A percentile compares a stretch with the other conserved stretches of the same genome.
Conservation (phyloP, 1,284 basidiomycete species). For the Schizophyllum amplum region DNA sequence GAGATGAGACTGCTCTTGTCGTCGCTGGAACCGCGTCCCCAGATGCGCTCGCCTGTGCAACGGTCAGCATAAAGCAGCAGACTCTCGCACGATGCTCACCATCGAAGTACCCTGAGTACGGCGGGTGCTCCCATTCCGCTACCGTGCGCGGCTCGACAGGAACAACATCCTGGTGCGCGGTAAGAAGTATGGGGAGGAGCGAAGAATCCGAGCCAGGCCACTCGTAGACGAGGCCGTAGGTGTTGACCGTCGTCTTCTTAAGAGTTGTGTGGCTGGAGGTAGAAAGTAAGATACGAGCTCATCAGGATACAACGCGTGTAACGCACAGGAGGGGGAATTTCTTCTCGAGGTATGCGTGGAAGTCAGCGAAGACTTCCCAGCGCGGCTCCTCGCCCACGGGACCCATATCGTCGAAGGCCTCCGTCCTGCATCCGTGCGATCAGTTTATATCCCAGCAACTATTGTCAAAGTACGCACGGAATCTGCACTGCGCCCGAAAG, state of each 20-base stretch:
- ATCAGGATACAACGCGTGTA: background rate
- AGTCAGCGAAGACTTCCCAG: slow-evolving; percentile 18
- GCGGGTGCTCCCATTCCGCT: slow-evolving; percentile 40
- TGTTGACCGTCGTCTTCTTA: slow-evolving; percentile 34
- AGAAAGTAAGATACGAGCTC: background rate
- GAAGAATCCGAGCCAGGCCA: slow-evolving; percentile 42
- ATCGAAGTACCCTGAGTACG: slow-evolving; percentile 42
- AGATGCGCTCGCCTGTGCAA: slow-evolving; percentile 23
- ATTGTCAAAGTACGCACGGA: slow-evolving; percentile 4
- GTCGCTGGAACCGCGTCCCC: slow-evolving; percentile 36
- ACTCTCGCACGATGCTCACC: too few relatives aligned
- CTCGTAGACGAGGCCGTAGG: slow-evolving; percentile 47
- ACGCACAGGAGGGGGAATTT: slow-evolving; percentile 28
- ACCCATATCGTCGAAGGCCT: slow-evolving; percentile 15
- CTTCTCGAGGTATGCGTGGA: slow-evolving; percentile 18
- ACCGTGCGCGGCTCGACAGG: slow-evolving; percentile 3
- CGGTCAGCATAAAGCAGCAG: background rate
- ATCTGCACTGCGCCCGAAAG: slow-evolving; percentile 9
- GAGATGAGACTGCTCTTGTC: slow-evolving; percentile 37
- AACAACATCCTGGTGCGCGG: slow-evolving; percentile 37
- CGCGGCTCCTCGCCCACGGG: slow-evolving; percentile 19
- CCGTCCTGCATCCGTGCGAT: slow-evolving; percentile 3
- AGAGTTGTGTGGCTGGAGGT: slow-evolving; percentile 28
- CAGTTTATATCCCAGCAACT: background rate
- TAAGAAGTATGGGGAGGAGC: slow-evolving; percentile 49